Evolutionary conservation across 78 protist genomes (phyloP).

Genomic region (Emiliania huxleyi): DNA sequence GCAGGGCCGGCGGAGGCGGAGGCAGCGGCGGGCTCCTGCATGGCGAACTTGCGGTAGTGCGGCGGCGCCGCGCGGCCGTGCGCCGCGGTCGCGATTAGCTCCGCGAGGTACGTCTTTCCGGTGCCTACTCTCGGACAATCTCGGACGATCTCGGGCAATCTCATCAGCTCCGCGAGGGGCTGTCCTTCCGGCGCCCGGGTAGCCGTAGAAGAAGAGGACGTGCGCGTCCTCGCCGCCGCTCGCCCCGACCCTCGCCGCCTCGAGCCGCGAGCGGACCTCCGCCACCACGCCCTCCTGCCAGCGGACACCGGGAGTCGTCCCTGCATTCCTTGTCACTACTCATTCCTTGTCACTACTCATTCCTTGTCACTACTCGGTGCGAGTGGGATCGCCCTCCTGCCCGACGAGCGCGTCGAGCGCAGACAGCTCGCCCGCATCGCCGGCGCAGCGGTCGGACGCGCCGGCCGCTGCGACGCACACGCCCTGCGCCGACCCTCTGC

Average conservation of each 20-base stretch:
- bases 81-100: background rate
- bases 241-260: background rate
- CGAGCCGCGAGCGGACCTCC: background rate
- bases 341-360: no score
- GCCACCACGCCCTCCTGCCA: background rate
- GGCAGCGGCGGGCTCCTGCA: no score
- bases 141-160: no score
- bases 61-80: background rate
- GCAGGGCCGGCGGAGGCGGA: no score
- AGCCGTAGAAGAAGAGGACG: constrained; percentile 24
- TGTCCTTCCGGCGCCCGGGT: background rate
- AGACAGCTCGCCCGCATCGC: background rate
- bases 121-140: no score
- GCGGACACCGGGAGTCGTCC: background rate
- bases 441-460: background rate
- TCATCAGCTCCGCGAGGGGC: no score
- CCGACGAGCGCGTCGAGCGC: no score
- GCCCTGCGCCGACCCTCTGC: background rate
- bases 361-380: no score
- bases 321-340: no score
- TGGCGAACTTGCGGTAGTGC: background rate
- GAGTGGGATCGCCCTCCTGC: no score
- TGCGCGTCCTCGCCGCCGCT: background rate
- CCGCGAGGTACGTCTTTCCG: background rate
- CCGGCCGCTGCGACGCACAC: background rate